phyloP scores from a whole-genome alignment of 2,329 filamentous ascomycete species.

The Hirsutella thompsonii region DNA sequence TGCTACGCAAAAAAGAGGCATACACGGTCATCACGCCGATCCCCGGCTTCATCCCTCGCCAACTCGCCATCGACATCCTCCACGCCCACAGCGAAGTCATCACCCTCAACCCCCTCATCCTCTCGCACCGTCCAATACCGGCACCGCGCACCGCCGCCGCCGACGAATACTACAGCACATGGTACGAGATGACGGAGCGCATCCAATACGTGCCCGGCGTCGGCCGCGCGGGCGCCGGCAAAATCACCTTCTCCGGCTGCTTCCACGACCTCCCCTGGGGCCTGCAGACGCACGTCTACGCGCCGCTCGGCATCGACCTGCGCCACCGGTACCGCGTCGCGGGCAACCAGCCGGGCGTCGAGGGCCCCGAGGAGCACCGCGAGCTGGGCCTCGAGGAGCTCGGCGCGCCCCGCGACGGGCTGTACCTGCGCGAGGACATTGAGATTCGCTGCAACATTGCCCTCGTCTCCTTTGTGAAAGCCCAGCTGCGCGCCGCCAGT shows the following conservation, averaged over 20 bases:
- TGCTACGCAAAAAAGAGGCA: constrained; percentile 49
- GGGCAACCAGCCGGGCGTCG: constrained; percentile 54
- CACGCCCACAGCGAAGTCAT: constrained; percentile 61
- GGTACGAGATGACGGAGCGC: constrained; percentile 60
- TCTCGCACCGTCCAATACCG: constrained; percentile 48
- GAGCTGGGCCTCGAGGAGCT: constrained; percentile 48
- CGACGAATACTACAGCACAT: constrained; percentile 61
- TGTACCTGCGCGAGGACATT: constrained; percentile 58
- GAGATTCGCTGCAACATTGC: constrained; percentile 58
- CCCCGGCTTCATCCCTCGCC: constrained; percentile 55
- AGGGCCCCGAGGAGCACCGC: constrained; percentile 40
- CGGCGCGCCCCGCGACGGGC: constrained; percentile 47
- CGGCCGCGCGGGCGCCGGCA: constrained; percentile 34
- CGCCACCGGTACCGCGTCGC: constrained; percentile 56
- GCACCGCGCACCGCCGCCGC: constrained; percentile 54
- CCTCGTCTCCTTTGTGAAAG: constrained; percentile 52
- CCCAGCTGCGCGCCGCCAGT: constrained; percentile 51
- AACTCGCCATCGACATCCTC: constrained; percentile 60
- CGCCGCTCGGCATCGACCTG: constrained; percentile 52
- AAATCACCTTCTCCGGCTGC: constrained; percentile 57
- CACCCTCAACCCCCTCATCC: constrained; percentile 56
- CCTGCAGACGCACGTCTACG: constrained; percentile 59
- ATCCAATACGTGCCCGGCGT: constrained; percentile 56
- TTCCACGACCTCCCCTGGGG: constrained; percentile 64
- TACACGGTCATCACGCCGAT: constrained; percentile 61